Evolutionary conservation across 2,329 filamentous ascomycete species (phyloP).

Genomic region (Onygenales sp.): DNA sequence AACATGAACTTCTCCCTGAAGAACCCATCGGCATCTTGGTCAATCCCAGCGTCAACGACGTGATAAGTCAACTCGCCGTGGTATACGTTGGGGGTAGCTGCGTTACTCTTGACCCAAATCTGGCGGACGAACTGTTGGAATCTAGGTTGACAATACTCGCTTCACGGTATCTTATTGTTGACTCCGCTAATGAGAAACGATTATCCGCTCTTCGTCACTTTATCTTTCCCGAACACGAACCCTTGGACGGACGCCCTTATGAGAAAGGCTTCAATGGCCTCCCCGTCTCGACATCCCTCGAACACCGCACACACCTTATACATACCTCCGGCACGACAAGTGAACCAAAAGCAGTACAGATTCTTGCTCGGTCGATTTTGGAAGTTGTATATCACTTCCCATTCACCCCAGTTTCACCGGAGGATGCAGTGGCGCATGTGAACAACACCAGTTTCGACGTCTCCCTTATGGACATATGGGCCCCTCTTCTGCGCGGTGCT

Average conservation of each 20-base stretch:
- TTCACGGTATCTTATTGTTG: constrained; percentile 8
- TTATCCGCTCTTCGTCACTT: not conserved
- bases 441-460: constrained; percentile 19
- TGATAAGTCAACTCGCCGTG: constrained; percentile 17
- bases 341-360: constrained; percentile 14
- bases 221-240: not conserved
- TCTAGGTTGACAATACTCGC: constrained; percentile 7
- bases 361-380: constrained; percentile 12
- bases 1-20: not conserved
- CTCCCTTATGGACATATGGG: constrained; percentile 18
- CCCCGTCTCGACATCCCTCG: constrained; percentile 2
- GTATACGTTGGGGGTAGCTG: constrained; percentile 16
- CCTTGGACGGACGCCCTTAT: not conserved
- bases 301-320: constrained; percentile 6
- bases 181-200: constrained; percentile 1
- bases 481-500: constrained; percentile 12
- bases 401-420: constrained; percentile 7
- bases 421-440: constrained; percentile 13
- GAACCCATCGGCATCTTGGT: constrained; percentile 16
- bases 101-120: constrained; percentile 13
- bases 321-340: constrained; percentile 7
- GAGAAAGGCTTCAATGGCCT: not conserved
- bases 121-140: constrained; percentile 14
- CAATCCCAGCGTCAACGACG: constrained; percentile 11
- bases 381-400: constrained; percentile 14